These are phyloP conservation scores for Pichia nanzhaoensis DNA, from an alignment of 805 yeast genomes.

Conservation along the genomic window DNA sequence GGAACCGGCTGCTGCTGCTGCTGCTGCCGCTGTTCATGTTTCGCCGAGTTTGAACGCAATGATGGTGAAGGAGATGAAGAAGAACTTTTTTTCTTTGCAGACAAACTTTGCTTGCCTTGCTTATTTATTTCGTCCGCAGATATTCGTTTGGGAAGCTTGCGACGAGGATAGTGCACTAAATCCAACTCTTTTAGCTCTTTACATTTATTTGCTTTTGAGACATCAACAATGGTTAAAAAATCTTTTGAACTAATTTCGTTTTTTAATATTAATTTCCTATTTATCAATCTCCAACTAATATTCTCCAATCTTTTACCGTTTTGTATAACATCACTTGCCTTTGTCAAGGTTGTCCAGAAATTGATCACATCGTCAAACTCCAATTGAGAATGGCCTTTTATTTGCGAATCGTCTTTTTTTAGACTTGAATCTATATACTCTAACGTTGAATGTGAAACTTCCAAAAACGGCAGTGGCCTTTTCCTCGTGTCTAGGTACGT, in stretches of 20 bases:
- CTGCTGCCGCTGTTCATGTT: not conserved
- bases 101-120: too few species aligned
- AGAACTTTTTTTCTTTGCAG: not conserved
- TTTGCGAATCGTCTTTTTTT: not conserved
- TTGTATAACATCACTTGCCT: conserved; percentile 27
- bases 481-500: conserved; percentile 20
- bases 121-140: too few species aligned
- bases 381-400: conserved; percentile 14
- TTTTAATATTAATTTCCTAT: conserved; percentile 24
- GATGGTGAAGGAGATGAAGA: not conserved
- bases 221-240: conserved; percentile 25
- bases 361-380: conserved; percentile 36
- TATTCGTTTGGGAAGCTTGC: not conserved
- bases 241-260: conserved; percentile 22
- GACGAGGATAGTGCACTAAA: not conserved
- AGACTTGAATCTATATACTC: conserved; percentile 12
- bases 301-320: conserved; percentile 32
- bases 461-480: conserved; percentile 26
- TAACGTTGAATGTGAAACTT: conserved; percentile 26
- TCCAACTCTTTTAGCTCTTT: conserved; percentile 4
- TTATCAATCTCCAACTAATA: conserved; percentile 32
- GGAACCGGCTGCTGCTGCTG: not conserved
- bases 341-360: conserved; percentile 36
- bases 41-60: not conserved
- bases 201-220: conserved; percentile 15